Evolutionary conservation across 1,284 basidiomycete genomes (phyloP), one percentile per base, ranked within the genome.

Genomic region (Leccinum cinnamomeum): DNA sequence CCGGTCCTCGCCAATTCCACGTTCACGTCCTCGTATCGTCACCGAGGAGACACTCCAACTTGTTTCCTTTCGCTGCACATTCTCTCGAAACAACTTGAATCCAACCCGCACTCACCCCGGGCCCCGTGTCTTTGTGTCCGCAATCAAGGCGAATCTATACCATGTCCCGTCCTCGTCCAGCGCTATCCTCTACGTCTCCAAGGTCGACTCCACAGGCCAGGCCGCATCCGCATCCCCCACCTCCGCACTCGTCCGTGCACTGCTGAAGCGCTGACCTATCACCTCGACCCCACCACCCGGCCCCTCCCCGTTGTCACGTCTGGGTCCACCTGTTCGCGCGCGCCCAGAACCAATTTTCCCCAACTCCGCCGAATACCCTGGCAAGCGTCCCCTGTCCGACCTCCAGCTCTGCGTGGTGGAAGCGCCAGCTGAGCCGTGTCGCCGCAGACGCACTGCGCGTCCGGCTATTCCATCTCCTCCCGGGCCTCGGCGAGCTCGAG

Each of bases 141-240:
- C 30, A 30, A 30, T 30, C 30, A 10, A 30, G 30, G 30, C 30
- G 30, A 30, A 30, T 10, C 30, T 30, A 30, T 30, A 30, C 30
- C 30, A 30, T 30, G 30, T 30, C 30, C 30, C 30, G 30, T 30
- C 30, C 30, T 30, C 30, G 30, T 10, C 30, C 30, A 85, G 84
- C 60, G 88, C 87, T 1, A 83, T 99, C 39, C 78, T 99, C 23
- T 98, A 98, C 76, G 83, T 98, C 54, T 92, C 93, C 57, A 99
- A 99, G 77, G 88, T 98, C 60, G 97, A 98, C 75, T 89, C 95
- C 12, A 95, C 94, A 0, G 96, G 96, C 0, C 94, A 92, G 66
- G 86, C 81, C 0, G 69, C 70, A 30, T 62, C 74, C 7, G 86
- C 85, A 3, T 82, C 88, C 54, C 85, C 91, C 1, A 94, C 93